phyloP scores from a whole-genome alignment of 225 moss, liverwort and hornwort genomes.

The Bryum argenteum region DNA sequence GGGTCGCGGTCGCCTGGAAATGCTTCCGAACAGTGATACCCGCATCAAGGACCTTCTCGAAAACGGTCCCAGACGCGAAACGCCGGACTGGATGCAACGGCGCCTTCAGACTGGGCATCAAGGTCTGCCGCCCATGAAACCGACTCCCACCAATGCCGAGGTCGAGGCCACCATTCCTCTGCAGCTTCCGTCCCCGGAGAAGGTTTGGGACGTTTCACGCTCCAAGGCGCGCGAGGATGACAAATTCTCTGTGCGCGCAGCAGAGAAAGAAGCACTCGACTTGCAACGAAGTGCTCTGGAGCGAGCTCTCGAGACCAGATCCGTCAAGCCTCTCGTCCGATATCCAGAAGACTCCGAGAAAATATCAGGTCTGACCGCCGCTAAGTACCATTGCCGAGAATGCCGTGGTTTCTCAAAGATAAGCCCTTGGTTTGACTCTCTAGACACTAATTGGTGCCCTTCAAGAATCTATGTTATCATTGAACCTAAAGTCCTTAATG shows the following conservation, averaged over 20 bases:
- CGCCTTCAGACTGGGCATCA: slow-evolving; percentile 67
- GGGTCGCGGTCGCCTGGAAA: slow-evolving; percentile 68
- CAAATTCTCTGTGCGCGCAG: slow-evolving; percentile 70
- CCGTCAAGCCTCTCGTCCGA: slow-evolving; percentile 41
- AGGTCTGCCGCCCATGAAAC: slow-evolving; percentile 65
- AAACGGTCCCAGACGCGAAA: slow-evolving; percentile 77
- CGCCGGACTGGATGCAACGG: slow-evolving; percentile 81
- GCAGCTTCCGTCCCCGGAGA: slow-evolving; percentile 63
- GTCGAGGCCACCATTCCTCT: slow-evolving; percentile 66
- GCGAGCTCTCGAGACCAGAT: slow-evolving; percentile 63
- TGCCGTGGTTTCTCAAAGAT: background rate
- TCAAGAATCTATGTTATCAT: background rate
- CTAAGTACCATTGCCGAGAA: background rate
- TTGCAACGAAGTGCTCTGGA: slow-evolving; percentile 77
- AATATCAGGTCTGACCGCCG: slow-evolving; percentile 50
- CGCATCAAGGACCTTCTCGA: slow-evolving; percentile 75
- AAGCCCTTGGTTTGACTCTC: background rate
- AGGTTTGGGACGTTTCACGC: slow-evolving; percentile 70
- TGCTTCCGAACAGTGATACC: slow-evolving; percentile 60
- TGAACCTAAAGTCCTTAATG: too few species aligned
- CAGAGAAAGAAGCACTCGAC: slow-evolving; percentile 81
- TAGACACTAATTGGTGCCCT: background rate
- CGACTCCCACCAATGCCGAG: slow-evolving; percentile 34
- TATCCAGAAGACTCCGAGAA: slow-evolving; percentile 57
- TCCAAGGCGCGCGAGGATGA: slow-evolving; percentile 69